phyloP scores from a whole-genome alignment of 495 filamentous ascomycete genomes.

The Thozetella sp. region DNA sequence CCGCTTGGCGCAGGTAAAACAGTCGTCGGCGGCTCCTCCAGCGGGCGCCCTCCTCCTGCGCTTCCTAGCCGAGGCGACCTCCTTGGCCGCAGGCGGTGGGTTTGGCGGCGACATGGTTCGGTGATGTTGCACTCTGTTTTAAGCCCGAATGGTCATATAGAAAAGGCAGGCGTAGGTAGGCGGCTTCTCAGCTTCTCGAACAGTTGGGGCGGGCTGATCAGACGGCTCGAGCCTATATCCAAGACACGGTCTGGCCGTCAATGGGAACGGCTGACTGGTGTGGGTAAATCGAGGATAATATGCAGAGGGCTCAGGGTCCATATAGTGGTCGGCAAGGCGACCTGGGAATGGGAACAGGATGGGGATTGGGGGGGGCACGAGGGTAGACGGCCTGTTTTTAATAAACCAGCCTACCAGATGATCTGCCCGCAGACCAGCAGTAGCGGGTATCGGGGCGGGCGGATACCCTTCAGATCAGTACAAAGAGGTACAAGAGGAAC shows the following conservation, averaged over 20 bases:
- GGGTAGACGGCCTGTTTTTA: conserved; percentile 4
- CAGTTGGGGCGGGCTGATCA: conserved; percentile 25
- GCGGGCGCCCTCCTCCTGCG: conserved; percentile 85
- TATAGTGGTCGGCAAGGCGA: conserved; percentile 23
- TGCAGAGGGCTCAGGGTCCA: conserved; percentile 37
- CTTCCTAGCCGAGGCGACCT: conserved; percentile 63
- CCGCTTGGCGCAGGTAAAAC: conserved; percentile 88
- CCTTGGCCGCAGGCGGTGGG: conserved; percentile 32
- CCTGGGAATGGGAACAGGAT: conserved; percentile 26
- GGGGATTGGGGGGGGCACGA: conserved; percentile 19
- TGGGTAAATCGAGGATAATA: conserved; percentile 48
- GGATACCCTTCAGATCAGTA: conserved; percentile 14
- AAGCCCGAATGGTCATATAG: neutral
- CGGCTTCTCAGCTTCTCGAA: conserved; percentile 20
- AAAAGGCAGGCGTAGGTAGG: neutral
- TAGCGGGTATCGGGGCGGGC: neutral
- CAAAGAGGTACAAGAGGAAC: conserved; percentile 20
- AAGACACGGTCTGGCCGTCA: conserved; percentile 34
- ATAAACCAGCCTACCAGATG: conserved; percentile 11
- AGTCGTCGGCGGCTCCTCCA: conserved; percentile 91
- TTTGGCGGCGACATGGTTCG: conserved; percentile 3
- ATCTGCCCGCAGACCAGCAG: neutral
- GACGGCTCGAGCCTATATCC: conserved; percentile 30
- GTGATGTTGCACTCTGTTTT: conserved; percentile 3
- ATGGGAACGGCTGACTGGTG: conserved; percentile 37